Evolutionary conservation across 495 filamentous ascomycete genomes (phyloP), one percentile per base, ranked within the genome.

Genomic region (Glutinoglossum americanum): DNA sequence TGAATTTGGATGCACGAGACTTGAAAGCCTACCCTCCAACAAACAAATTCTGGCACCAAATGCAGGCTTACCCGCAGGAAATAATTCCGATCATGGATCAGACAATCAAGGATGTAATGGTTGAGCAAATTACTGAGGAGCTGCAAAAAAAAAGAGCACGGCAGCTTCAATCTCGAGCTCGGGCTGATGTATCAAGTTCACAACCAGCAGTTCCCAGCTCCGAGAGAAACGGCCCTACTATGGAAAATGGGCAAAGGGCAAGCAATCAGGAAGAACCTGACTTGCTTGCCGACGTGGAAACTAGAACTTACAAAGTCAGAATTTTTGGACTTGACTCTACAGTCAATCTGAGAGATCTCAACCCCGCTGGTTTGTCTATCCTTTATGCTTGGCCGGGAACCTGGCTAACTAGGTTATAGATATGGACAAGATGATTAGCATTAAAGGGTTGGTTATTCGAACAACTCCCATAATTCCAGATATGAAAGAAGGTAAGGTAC

Each of bases 1-100:
- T 97, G 53, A 95, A 95, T 64, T 71, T 99, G 9, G 88, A 99
- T 68, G 79, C 83, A 53, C 80, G 78, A 58, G 94, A 97, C 63
- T 78, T 99, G 60, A 94, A 90, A 67, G 76, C 88, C 26, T 99
- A 94, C 70, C 93, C 93, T 1, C 79, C 87, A 9, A 96, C 92
- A 0, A 70, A 82, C 60, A 95, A 96, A 68, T 73, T 99, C 55
- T 99, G 89, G 86, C 87, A 95, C 67, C 93, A 97, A 65, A 74
- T 88, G 51, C 87, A 89, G 61, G 81, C 82, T 25, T 97, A 96
- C 64, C 92, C 92, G 0, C 85, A 86, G 62, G 92, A 99, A 73
- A 89, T 97, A 57, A 83, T 99, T 58, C 89, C 89, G 1, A 73
- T 99, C 51, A 94, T 99, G 85, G 93, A 99, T 73, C 86, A 90